Base-by-base conservation (phyloP, 495 filamentous ascomycete species). In the Podospora appendiculata region DNA sequence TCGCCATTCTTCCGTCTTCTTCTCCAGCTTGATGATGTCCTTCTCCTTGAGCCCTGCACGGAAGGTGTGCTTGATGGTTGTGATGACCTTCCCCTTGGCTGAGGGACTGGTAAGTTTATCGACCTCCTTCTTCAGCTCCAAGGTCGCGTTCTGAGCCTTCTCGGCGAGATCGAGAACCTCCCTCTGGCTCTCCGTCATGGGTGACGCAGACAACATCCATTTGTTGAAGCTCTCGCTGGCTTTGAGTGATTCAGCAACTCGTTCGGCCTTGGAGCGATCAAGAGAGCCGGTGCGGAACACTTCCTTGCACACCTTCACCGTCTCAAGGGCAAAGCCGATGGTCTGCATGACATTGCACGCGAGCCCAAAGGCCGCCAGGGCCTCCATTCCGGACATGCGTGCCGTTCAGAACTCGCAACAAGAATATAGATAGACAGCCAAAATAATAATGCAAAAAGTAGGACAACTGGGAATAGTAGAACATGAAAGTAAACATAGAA, bases 321-420 rank as follows among this genome's bases (percentile, higher is more conserved):
- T 47, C 3, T 63, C 46, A 12, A 48, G 42, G 34, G 60, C 45
- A 38, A 60, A 64, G 2, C 34, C n/a, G 4, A 70, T 50, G 1
- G 61, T 44, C 45, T 70, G 65, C 48, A 68, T 59, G 17, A 66
- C 57, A 55, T 59, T 60, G 58, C 60, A 62, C 32, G 60, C 64
- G 32, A 70, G 48, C n/a, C 56, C 52, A 32, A 70, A 48, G 36
- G 58, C 62, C 12, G 57, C 56, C 6, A 68, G 41, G 2, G 65
- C 50, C 52, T 68, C 66, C 42, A 60, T 54, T 18, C 47, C 41
- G 5, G 47, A 43, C 17, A 41, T 48, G 9, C 5, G 16, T 9
- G 41, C 9, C 4, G 8, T 12, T 44, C 17, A 2, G 17, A 44
- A 44, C 41, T 9, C 1, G 41, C 13, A 17, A n/a, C 16, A 17